Evolutionary conservation across 768 basidiomycete species (phyloP).

Genomic region (Panaeolus papilionaceus): DNA sequence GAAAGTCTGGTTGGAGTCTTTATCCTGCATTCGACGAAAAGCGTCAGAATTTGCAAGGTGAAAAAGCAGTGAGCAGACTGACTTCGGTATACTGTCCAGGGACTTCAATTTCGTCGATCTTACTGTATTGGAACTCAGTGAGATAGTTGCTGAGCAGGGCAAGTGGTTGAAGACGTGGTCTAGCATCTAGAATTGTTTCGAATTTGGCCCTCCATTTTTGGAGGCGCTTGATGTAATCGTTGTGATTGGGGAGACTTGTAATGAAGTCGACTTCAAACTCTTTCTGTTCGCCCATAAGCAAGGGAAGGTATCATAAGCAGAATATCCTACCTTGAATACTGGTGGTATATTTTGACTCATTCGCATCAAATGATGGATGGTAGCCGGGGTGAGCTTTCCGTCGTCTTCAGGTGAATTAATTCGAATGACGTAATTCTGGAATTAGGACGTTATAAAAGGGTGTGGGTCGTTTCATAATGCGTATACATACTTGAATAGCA

Average conservation of each 20-base stretch:
- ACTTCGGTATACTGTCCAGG: conserved; percentile 99
- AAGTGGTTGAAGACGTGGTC: conserved; percentile 84
- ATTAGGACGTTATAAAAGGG: neutral
- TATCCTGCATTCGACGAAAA: conserved; percentile 63
- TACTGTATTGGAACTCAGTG: conserved; percentile 96
- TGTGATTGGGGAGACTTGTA: conserved; percentile 74
- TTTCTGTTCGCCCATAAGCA: conserved; percentile 52
- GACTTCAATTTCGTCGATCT: conserved; percentile 97
- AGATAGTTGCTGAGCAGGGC: conserved; percentile 91
- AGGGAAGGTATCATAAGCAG: neutral
- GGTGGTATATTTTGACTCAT: conserved; percentile 66
- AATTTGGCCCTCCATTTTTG: conserved; percentile 94
- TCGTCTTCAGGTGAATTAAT: conserved; percentile 74
- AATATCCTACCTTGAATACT: conserved; percentile 53
- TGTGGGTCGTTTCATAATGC: too few relatives aligned
- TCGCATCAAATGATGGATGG: conserved; percentile 60
- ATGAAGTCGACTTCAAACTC: conserved; percentile 94
- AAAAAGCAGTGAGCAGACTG: conserved; percentile 13
- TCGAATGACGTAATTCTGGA: conserved; percentile 72
- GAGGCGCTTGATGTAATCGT: conserved; percentile 89
- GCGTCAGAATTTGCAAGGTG: conserved; percentile 15
- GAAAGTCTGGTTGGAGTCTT: conserved; percentile 92
- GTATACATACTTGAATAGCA: conserved; percentile 69
- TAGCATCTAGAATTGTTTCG: conserved; percentile 81
- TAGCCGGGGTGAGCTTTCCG: conserved; percentile 61